These are phyloP conservation scores for Dactylellina cionopaga DNA, from an alignment of 2,329 filamentous ascomycete species.

Conservation along the genomic window DNA sequence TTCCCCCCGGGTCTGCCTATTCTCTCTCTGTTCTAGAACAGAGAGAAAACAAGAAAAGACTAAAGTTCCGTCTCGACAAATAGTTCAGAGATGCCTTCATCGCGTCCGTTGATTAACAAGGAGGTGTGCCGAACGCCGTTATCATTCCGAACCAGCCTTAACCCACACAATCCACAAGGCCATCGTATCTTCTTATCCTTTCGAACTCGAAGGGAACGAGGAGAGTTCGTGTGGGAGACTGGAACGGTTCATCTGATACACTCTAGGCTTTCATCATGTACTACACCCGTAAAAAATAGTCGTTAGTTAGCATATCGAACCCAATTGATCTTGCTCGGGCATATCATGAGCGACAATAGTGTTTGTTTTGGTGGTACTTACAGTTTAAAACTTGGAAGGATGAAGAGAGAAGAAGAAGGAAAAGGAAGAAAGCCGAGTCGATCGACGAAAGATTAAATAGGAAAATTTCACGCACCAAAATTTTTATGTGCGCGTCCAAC, in stretches of 20 bases:
- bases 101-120: conserved; percentile 99
- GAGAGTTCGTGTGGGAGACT: conserved; percentile 80
- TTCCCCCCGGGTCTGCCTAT: neutral
- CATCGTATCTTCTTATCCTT: conserved; percentile 74
- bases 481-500: conserved; percentile 35
- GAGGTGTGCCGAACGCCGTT: conserved; percentile 94
- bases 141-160: conserved; percentile 80
- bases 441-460: conserved; percentile 49
- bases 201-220: conserved; percentile 70
- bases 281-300: conserved; percentile 65
- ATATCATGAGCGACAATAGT: neutral
- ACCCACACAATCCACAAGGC: conserved; percentile 64
- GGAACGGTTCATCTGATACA: conserved; percentile 85
- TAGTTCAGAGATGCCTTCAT: conserved; percentile 93
- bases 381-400: conserved; percentile 99
- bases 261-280: conserved; percentile 99
- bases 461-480: conserved; percentile 38
- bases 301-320: conserved; percentile 59
- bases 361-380: conserved; percentile 67
- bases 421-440: conserved; percentile 5
- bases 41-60: neutral
- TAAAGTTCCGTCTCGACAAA: conserved; percentile 20
- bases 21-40: neutral
- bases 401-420: conserved; percentile 67
- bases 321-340: conserved; percentile 8